Evolutionary conservation across 768 basidiomycete genomes (phyloP).

Genomic region (Lentinula raphanica): DNA sequence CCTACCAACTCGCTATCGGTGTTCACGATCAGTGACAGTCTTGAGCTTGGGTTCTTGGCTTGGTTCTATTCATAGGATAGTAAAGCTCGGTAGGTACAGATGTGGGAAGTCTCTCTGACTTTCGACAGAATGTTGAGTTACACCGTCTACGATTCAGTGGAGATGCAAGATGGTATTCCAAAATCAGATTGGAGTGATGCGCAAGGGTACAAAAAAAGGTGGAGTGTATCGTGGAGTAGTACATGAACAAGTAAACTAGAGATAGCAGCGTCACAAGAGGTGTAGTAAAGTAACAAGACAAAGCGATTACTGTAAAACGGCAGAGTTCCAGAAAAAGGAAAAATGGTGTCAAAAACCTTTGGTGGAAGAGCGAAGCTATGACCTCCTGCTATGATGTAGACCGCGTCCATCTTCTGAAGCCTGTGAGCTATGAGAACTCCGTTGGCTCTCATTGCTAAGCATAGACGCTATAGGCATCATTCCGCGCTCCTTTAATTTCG

Average conservation of each 20-base stretch:
- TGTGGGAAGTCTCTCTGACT: neutral
- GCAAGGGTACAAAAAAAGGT: neutral
- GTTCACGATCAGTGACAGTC: too few species aligned
- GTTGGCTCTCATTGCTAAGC: constrained; percentile 21
- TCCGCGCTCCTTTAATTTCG: constrained; percentile 48
- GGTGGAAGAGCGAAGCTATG: neutral
- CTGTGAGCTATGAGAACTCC: neutral
- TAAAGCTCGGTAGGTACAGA: neutral
- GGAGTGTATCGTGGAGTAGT: too few species aligned
- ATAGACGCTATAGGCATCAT: constrained; percentile 81
- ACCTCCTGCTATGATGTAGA: neutral
- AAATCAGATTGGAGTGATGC: too few species aligned
- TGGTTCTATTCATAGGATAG: neutral
- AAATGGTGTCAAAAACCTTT: neutral
- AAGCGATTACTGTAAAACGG: neutral
- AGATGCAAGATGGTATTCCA: too few species aligned
- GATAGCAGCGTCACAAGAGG: neutral
- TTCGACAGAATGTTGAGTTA: too few species aligned
- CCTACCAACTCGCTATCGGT: too few species aligned
- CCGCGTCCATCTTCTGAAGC: neutral
- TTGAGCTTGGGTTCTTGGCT: neutral
- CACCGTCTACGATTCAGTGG: too few species aligned
- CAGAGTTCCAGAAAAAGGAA: neutral
- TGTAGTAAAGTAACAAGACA: neutral
- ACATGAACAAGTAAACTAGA: neutral